Evolutionary conservation across 495 filamentous ascomycete genomes (phyloP), one percentile per base, ranked within the genome.

Genomic region (Podospora pseudocomata): DNA sequence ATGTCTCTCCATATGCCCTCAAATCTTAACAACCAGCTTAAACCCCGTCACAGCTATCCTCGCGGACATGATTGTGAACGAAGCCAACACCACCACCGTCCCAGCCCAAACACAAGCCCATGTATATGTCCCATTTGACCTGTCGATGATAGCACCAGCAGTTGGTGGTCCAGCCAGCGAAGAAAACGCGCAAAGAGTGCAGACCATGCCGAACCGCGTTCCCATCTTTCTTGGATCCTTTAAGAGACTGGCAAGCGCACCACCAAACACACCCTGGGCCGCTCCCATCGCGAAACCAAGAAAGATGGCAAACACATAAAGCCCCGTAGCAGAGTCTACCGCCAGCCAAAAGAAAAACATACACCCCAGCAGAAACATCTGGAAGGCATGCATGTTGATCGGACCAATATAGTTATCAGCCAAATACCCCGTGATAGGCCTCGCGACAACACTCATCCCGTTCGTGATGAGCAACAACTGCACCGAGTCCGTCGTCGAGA

Each of bases 61-160:
- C 39, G 70, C 60, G 15, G 28, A 65, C 18, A 55, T 70, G 2
- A 78, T 28, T n/a, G 60, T 44, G 15, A 73, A n/a, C 2, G 77
- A 63, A n/a, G 65, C 75, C 27, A 76, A 49, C 19, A 78, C 34
- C 30, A 80, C 76, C 5, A 80, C 75, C 34, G 66, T 32, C 1
- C 80, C 80, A 0, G 80, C 80, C 80, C 80, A 83, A 16, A 82
- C 65, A 68, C 82, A 78, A 13, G 79, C 80, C 71, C 75, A 81
- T 23, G 76, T 54, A 65, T 78, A 82, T 15, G 60, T 28, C 0
- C 80, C 81, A 4, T 68, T 71, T 2, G 71, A 75, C 44, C 56
- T 65, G 60, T 82, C 79, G 28, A 83, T 81, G 49, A 82, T 82
- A 5, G 80, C 80, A 4, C 81, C 80, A 0, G 81, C 80, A 1